These are phyloP conservation scores for Phytophthora citrophthora DNA, from an alignment of 352 stramenopile genomes.

Conservation along the genomic window DNA sequence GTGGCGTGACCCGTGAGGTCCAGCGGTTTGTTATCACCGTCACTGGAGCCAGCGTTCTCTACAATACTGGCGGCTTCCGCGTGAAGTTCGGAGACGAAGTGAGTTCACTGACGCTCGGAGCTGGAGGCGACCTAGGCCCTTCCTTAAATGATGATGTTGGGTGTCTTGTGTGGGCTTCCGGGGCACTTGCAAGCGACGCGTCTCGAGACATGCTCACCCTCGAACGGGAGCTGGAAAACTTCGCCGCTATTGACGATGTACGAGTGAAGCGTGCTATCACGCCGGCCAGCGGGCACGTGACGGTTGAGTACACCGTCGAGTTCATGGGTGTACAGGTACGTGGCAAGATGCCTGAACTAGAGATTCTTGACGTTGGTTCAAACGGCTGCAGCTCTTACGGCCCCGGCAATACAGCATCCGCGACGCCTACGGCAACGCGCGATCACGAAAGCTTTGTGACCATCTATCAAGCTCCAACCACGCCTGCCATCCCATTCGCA, in stretches of 20 bases:
- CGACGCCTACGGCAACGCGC: slow-evolving; percentile 20
- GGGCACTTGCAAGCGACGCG: slow-evolving; percentile 40
- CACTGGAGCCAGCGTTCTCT: slow-evolving; percentile 35
- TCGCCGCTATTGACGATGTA: slow-evolving; percentile 77
- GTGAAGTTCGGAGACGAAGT: slow-evolving; percentile 91
- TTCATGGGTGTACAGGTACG: slow-evolving; percentile 92
- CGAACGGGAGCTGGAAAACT: slow-evolving; percentile 69
- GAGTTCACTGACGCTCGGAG: slow-evolving; percentile 77
- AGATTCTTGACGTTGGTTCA: slow-evolving; percentile 89
- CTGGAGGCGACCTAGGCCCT: slow-evolving; percentile 62
- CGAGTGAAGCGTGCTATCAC: slow-evolving; percentile 62
- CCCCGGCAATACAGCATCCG: slow-evolving; percentile 19
- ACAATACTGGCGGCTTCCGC: slow-evolving; percentile 86
- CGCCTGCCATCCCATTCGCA: slow-evolving; percentile 89
- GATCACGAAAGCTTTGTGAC: slow-evolving; percentile 51
- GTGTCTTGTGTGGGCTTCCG: slow-evolving; percentile 81
- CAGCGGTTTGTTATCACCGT: slow-evolving; percentile 66
- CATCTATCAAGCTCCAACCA: slow-evolving; percentile 93
- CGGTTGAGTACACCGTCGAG: slow-evolving; percentile 92
- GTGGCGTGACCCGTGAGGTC: slow-evolving; percentile 64
- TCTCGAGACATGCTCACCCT: slow-evolving; percentile 57
- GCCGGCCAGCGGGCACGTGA: slow-evolving; percentile 41
- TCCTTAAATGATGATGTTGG: slow-evolving; percentile 83
- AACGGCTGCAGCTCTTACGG: slow-evolving; percentile 92
- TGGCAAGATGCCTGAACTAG: slow-evolving; percentile 84